phyloP scores from a whole-genome alignment of 2,329 filamentous ascomycete genomes.

The Lachnellula willkommii region DNA sequence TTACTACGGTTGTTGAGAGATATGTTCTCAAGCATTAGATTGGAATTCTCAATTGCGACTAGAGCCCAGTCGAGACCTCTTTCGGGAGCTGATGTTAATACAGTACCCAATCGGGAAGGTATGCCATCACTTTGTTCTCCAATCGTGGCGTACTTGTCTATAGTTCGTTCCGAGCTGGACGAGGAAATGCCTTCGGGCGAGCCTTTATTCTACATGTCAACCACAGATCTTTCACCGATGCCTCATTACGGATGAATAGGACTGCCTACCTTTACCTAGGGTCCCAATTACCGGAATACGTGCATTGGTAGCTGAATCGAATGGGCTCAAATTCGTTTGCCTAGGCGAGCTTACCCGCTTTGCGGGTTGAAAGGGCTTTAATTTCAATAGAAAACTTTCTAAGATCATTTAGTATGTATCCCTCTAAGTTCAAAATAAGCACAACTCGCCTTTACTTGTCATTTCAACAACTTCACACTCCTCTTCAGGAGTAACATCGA shows the following conservation, averaged over 20 bases:
- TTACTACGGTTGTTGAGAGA: background rate
- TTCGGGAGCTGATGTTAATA: conserved; percentile 6
- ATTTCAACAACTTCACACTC: background rate
- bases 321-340: background rate
- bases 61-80: conserved; percentile 9
- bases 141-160: background rate
- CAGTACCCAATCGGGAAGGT: background rate
- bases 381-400: background rate
- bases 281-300: background rate
- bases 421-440: background rate
- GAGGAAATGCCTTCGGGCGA: background rate
- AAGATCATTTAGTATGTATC: background rate
- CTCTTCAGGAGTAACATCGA: background rate
- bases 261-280: background rate
- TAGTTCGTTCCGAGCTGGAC: background rate
- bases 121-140: background rate
- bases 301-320: background rate
- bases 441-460: background rate
- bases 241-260: background rate
- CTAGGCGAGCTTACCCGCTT: background rate
- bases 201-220: background rate
- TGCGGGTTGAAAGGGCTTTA: background rate
- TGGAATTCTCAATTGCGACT: conserved; percentile 7
- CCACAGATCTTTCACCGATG: background rate
- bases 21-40: background rate